These are phyloP conservation scores for Rhizoctonia solani DNA, from an alignment of 1,284 basidiomycete species.

Conservation along the genomic window DNA sequence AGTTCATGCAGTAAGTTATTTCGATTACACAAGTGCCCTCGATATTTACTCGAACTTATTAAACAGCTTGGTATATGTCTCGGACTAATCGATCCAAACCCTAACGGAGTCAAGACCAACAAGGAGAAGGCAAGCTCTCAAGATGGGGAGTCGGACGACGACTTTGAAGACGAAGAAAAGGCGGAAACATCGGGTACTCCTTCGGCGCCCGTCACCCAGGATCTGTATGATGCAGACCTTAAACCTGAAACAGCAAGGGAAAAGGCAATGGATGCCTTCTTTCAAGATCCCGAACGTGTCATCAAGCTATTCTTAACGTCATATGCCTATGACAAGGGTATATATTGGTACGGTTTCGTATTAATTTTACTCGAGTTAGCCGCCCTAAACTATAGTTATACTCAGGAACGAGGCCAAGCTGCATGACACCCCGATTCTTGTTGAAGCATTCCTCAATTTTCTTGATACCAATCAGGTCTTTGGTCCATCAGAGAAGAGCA, in stretches of 20 bases:
- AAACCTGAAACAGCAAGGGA: conserved; percentile 19
- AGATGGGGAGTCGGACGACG: background rate
- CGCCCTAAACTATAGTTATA: background rate
- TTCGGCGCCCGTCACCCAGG: background rate
- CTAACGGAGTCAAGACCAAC: conserved; percentile 8
- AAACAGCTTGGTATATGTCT: conserved; percentile 14
- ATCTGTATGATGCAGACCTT: background rate
- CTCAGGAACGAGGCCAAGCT: conserved; percentile 21
- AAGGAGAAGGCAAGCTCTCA: background rate
- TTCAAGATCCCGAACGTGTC: conserved; percentile 18
- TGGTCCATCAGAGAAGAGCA: background rate
- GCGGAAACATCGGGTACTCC: background rate
- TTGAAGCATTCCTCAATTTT: conserved; percentile 28
- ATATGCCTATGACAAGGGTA: conserved; percentile 26
- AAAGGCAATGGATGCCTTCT: conserved; percentile 21
- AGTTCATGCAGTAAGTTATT: conserved; percentile 9
- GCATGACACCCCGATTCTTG: conserved; percentile 27
- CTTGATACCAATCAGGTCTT: conserved; percentile 27
- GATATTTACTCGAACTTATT: background rate
- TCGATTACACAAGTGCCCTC: background rate
- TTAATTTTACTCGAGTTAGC: background rate
- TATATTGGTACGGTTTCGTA: conserved; percentile 22
- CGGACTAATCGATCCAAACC: conserved; percentile 7
- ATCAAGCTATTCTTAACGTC: conserved; percentile 32
- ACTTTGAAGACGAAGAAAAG: background rate